Evolutionary conservation across 352 stramenopile species (phyloP).

Genomic region (Phytophthora macrochlamydospora): DNA sequence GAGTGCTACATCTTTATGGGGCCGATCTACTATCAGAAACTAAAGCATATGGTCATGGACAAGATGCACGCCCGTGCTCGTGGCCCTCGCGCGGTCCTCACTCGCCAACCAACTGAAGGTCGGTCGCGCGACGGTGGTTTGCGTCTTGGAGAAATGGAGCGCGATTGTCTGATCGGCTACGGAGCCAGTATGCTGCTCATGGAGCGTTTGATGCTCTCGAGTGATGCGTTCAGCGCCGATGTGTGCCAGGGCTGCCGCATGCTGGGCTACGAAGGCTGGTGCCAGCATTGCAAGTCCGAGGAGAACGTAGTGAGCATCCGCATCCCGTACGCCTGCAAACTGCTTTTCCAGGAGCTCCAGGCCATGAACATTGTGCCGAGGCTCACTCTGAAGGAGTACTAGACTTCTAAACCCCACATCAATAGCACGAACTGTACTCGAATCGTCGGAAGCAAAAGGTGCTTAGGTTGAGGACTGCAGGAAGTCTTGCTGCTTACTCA

Average conservation of each 20-base stretch:
- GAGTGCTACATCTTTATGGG: conserved; percentile 99
- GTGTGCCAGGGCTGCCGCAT: conserved; percentile 98
- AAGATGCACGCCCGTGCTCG: conserved; percentile 99
- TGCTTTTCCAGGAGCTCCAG: conserved; percentile 97
- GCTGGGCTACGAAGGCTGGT: conserved; percentile 98
- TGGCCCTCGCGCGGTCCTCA: conserved; percentile 95
- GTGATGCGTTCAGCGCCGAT: conserved; percentile 98
- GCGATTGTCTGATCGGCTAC: conserved; percentile 99
- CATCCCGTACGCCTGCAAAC: conserved; percentile 99
- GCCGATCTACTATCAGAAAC: conserved; percentile 99
- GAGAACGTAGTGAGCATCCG: conserved; percentile 98
- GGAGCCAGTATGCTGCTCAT: conserved; percentile 99
- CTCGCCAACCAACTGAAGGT: conserved; percentile 99
- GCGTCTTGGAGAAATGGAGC: conserved; percentile 99
- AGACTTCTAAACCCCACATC: conserved; percentile 17
- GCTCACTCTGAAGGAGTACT: conserved; percentile 96
- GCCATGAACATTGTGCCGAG: conserved; percentile 99
- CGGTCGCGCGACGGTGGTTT: conserved; percentile 97
- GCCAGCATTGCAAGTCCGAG: conserved; percentile 98
- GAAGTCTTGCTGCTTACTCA: too few species aligned
- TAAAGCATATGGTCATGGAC: conserved; percentile 99
- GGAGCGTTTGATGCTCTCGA: conserved; percentile 99
- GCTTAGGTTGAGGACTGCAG: too few species aligned
- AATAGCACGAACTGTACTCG: not conserved
- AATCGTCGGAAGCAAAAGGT: not conserved